Conservation (phyloP, 148 eudicot species). For the Vaccinium corymbosum region DNA sequence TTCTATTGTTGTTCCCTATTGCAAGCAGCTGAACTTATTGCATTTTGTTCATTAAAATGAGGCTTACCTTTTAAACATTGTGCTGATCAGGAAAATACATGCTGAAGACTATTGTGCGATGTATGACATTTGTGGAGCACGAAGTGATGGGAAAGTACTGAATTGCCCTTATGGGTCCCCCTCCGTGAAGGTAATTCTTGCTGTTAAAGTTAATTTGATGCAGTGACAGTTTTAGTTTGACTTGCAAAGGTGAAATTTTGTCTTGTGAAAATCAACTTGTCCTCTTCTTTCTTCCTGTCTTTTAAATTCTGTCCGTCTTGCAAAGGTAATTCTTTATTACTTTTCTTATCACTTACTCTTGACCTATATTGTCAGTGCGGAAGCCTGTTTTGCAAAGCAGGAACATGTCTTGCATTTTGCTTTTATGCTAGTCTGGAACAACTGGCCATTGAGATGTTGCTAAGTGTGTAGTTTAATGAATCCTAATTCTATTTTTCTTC, state of each 20-base stretch:
- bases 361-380: neutral
- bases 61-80: conserved; percentile 1
- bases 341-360: conserved; percentile 11
- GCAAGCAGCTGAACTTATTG: neutral
- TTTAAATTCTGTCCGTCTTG: neutral
- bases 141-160: conserved; percentile 70
- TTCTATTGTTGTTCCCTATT: neutral
- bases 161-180: conserved; percentile 78
- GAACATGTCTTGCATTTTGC: neutral
- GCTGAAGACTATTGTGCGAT: conserved; percentile 68
- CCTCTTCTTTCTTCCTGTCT: neutral
- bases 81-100: conserved; percentile 50
- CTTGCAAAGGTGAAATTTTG: conserved; percentile 9
- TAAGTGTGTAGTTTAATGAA: neutral
- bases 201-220: neutral
- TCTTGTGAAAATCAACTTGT: neutral
- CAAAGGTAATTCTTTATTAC: neutral
- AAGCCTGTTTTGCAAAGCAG: neutral
- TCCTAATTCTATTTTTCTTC: neutral
- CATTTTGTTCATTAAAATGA: neutral
- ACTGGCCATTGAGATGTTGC: neutral
- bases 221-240: neutral
- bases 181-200: conserved; percentile 67
- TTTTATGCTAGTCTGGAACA: neutral
- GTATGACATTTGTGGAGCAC: conserved; percentile 85